Conservation (phyloP, 1,139 yeast species). For the Geotrichum restrictum region DNA sequence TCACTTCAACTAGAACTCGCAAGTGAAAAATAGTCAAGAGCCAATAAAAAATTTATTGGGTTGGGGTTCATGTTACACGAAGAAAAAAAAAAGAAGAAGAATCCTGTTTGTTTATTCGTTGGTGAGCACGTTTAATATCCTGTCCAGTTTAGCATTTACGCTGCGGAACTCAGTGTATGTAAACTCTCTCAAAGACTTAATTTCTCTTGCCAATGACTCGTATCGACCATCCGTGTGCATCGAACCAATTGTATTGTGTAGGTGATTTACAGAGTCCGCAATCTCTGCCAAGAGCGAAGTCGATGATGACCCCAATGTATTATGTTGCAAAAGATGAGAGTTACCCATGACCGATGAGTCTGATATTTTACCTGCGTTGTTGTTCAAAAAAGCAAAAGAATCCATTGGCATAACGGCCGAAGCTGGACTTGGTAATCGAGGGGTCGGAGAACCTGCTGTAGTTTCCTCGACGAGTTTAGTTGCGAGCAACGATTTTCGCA, state of each 20-base stretch:
- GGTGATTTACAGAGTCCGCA: conserved; percentile 6
- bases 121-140: not conserved
- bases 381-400: conserved; percentile 3
- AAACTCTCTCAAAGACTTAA: not conserved
- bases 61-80: not conserved
- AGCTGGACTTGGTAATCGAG: not conserved
- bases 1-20: not conserved
- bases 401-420: not conserved
- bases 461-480: not conserved
- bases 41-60: not conserved
- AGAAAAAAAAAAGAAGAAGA: no score
- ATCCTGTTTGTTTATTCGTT: no score
- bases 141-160: conserved; percentile 1
- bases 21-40: not conserved
- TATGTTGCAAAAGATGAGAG: not conserved
- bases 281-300: not conserved
- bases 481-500: conserved; percentile 5
- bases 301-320: not conserved
- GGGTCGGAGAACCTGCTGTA: not conserved
- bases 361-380: not conserved
- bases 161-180: conserved; percentile 2
- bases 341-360: not conserved
- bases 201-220: not conserved
- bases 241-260: not conserved
- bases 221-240: not conserved